A percentile compares a stretch with the other conserved stretches of the same genome.
phyloP scores from a whole-genome alignment of 2,329 filamentous ascomycete species.

The Ceratocystiopsis sp. region DNA sequence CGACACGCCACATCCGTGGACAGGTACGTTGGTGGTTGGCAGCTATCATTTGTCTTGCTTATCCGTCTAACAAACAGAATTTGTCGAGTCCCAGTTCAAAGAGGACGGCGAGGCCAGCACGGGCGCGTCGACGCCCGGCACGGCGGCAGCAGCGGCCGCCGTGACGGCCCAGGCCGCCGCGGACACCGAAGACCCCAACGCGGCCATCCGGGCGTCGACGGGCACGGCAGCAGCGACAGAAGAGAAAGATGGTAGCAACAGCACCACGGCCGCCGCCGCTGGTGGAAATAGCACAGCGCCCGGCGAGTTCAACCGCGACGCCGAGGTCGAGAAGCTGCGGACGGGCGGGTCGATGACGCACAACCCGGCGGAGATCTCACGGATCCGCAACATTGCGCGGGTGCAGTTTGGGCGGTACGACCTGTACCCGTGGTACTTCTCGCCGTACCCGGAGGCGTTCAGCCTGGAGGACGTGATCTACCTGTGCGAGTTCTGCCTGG shows the following conservation, averaged over 20 bases:
- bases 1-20: conserved; percentile 34
- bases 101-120: conserved; percentile 19
- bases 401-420: conserved; percentile 88
- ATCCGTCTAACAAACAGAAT: conserved; percentile 17
- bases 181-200: conserved; percentile 14
- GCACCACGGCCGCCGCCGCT: conserved; percentile 16
- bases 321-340: conserved; percentile 90
- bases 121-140: conserved; percentile 8
- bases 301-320: conserved; percentile 55
- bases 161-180: conserved; percentile 1
- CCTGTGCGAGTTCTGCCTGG: conserved; percentile 94
- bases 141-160: conserved; percentile 15
- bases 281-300: conserved; percentile 12
- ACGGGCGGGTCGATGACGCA: conserved; percentile 97
- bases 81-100: conserved; percentile 33
- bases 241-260: conserved; percentile 33
- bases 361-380: conserved; percentile 89
- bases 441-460: conserved; percentile 82
- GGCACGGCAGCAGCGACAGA: conserved; percentile 30
- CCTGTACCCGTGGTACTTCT: conserved; percentile 97
- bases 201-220: conserved; percentile 3
- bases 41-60: not conserved
- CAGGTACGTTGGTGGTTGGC: conserved; percentile 20
- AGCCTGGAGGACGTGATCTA: conserved; percentile 79
- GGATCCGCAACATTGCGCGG: conserved; percentile 84